Percentiles rank a stretch among this genome's conserved stretches.
Conservation (phyloP, 148 eudicot species). For the Nyssa sinensis region DNA sequence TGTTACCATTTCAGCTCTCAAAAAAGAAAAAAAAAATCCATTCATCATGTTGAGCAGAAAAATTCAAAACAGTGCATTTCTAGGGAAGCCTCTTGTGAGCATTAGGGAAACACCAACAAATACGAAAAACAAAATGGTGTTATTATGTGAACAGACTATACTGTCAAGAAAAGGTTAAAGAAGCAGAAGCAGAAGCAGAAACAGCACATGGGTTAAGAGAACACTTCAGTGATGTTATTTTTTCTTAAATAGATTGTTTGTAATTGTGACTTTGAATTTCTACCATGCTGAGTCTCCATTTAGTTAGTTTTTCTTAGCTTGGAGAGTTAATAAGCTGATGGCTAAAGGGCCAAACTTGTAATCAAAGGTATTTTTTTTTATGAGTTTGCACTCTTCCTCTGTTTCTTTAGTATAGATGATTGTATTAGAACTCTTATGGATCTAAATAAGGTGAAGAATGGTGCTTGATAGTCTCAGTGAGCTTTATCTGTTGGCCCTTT, state of each 20-base stretch:
- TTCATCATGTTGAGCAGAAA: slow-evolving; percentile 4
- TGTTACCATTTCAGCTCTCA: slow-evolving; percentile 1
- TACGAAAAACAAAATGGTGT: too few species aligned
- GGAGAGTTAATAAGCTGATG: slow-evolving; percentile 15
- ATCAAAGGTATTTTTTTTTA: slow-evolving; percentile 13
- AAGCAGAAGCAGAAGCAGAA: slow-evolving; percentile 1
- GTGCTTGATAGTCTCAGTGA: not conserved
- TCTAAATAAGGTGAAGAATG: too few species aligned
- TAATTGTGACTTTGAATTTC: slow-evolving; percentile 18
- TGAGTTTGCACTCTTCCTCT: slow-evolving; percentile 1
- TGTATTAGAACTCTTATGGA: not conserved
- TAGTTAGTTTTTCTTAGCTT: slow-evolving; percentile 5
- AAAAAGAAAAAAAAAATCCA: slow-evolving; percentile 2
- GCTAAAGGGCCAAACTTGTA: slow-evolving; percentile 17
- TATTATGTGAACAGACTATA: not conserved
- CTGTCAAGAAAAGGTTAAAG: not conserved
- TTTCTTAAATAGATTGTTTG: slow-evolving; percentile 1
- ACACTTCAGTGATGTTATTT: slow-evolving; percentile 6
- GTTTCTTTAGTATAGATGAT: not conserved
- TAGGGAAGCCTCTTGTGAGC: not conserved
- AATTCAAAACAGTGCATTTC: not conserved
- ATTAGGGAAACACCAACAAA: too few species aligned
- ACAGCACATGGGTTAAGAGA: not conserved
- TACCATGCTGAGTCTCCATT: not conserved
- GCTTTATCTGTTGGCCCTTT: not conserved